Evolutionary conservation across 2,329 filamentous ascomycete species (phyloP).

Genomic region (Chrysoporthe puriensis): DNA sequence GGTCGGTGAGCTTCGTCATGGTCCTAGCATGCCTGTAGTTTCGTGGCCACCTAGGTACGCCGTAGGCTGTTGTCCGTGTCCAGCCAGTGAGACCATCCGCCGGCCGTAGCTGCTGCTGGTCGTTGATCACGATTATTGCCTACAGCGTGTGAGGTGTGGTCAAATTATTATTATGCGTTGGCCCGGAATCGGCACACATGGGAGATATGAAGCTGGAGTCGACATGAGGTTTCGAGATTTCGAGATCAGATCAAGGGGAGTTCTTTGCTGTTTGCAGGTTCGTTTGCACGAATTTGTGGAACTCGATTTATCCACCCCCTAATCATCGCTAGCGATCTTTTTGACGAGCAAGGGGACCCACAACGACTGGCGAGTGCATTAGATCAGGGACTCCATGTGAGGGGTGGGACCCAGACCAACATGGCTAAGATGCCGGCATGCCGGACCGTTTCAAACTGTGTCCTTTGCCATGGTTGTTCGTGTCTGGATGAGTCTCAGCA

Average conservation of each 20-base stretch:
- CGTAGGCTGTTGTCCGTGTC: not conserved
- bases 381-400: not conserved
- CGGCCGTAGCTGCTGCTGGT: not conserved
- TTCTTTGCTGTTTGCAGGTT: not conserved
- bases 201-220: not conserved
- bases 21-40: conserved; percentile 3
- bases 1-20: conserved; percentile 22
- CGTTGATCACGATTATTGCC: not conserved
- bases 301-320: not conserved
- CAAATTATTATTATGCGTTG: not conserved
- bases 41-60: not conserved
- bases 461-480: not conserved
- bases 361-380: not conserved
- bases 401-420: not conserved
- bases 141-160: not conserved
- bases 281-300: not conserved
- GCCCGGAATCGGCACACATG: not conserved
- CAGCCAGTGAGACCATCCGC: not conserved
- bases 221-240: not conserved
- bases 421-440: not conserved
- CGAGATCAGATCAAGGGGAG: not conserved
- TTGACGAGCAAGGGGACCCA: not conserved
- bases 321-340: not conserved
- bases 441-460: not conserved
- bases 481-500: not conserved